Percentiles rank a stretch among this genome's conserved stretches.
These are phyloP conservation scores for Tylopilus balloui DNA, from an alignment of 768 basidiomycete genomes.

Conservation along the genomic window DNA sequence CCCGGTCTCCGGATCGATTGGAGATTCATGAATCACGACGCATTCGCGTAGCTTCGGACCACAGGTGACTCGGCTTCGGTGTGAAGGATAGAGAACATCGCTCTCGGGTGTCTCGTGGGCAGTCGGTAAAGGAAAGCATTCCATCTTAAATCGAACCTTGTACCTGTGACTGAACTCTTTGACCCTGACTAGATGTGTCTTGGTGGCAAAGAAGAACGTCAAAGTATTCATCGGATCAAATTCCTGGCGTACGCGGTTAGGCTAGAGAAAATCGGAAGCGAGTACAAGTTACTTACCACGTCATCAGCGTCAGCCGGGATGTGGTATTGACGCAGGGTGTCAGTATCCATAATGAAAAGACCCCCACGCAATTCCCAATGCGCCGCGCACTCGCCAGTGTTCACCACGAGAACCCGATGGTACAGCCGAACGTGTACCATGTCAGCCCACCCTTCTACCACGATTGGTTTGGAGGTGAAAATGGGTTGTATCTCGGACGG, in stretches of 20 bases:
- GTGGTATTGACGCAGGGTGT: constrained; percentile 5
- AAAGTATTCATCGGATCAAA: not conserved
- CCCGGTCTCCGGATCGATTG: not conserved
- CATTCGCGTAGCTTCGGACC: not conserved
- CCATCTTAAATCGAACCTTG: constrained; percentile 1
- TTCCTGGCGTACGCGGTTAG: not conserved
- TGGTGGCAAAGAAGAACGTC: constrained; percentile 4
- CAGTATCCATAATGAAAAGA: constrained; percentile 2
- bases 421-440: constrained; percentile 3
- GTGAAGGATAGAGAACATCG: constrained; percentile 1
- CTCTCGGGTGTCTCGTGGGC: not conserved
- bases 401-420: constrained; percentile 8
- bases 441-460: not conserved
- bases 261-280: not conserved
- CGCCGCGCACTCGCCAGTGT: not conserved
- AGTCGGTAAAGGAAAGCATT: constrained; percentile 7
- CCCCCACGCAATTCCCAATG: constrained; percentile 1
- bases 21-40: constrained; percentile 2
- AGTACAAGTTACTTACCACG: not conserved
- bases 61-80: not conserved
- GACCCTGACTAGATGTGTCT: constrained; percentile 6
- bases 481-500: not conserved
- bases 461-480: not conserved
- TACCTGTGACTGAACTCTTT: not conserved
- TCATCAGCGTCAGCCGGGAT: not conserved